Evolutionary conservation across 805 yeast genomes (phyloP).

Genomic region (Wickerhamiella vanderwaltii): DNA sequence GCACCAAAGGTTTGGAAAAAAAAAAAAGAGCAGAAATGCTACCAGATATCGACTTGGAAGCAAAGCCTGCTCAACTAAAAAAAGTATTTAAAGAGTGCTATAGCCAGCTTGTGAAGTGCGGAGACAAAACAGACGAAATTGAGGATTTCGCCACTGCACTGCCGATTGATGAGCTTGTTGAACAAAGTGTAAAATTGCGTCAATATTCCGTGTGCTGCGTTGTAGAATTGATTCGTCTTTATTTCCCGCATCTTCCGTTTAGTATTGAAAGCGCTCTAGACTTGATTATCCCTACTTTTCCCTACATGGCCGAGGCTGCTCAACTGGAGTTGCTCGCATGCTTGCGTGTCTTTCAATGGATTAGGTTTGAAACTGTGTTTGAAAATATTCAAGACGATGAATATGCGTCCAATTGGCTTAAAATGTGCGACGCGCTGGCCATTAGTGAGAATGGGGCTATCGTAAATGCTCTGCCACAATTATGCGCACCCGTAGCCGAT

Average conservation of each 20-base stretch:
- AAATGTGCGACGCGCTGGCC: background rate
- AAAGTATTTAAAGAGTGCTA: background rate
- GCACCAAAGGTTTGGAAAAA: no score
- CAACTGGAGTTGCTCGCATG: background rate
- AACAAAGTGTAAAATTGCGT: background rate
- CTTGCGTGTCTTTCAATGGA: slow-evolving; percentile 7
- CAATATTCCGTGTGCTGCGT: slow-evolving; percentile 4
- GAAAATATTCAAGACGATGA: background rate
- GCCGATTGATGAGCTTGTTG: background rate
- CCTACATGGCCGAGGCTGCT: background rate
- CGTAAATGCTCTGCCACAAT: background rate
- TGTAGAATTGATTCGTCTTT: slow-evolving; percentile 2
- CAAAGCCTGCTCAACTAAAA: background rate
- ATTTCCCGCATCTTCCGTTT: background rate
- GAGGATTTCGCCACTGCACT: background rate
- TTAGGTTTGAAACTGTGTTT: background rate
- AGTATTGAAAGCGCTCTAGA: background rate
- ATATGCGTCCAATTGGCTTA: background rate
- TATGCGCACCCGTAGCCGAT: background rate
- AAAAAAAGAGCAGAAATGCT: slow-evolving; percentile 1
- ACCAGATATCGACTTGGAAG: background rate
- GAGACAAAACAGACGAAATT: background rate
- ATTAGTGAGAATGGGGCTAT: background rate
- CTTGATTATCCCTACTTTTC: background rate
- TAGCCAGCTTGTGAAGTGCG: background rate